phyloP scores from a whole-genome alignment of 2,329 filamentous ascomycete genomes.

The Geoglossum cookeanum region DNA sequence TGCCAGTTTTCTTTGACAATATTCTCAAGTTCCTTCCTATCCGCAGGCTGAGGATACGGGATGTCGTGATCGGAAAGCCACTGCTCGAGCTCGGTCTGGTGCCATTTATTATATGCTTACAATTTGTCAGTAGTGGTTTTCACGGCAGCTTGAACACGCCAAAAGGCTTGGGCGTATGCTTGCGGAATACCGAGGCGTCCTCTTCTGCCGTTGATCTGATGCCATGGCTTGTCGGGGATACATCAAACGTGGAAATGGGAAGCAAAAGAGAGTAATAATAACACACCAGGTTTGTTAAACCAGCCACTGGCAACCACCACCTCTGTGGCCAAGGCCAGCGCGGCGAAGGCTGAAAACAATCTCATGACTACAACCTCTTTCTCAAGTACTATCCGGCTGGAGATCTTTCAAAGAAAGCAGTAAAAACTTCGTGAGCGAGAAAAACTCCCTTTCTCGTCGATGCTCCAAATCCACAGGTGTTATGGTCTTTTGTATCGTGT shows the following conservation, averaged over 20 bases:
- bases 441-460: no score
- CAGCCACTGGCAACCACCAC: conserved; percentile 56
- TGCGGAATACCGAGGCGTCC: conserved; percentile 4
- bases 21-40: conserved; percentile 85
- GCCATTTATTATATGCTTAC: conserved; percentile 94
- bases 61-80: conserved; percentile 90
- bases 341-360: conserved; percentile 48
- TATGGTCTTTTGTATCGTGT: no score
- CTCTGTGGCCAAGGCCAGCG: conserved; percentile 53
- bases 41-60: conserved; percentile 72
- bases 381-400: neutral
- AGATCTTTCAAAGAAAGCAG: neutral
- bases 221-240: neutral
- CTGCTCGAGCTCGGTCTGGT: conserved; percentile 89
- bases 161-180: neutral
- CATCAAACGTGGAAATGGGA: neutral
- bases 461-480: no score
- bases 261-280: conserved; percentile 2
- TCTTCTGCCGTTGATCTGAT: neutral
- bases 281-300: conserved; percentile 71
- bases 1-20: conserved; percentile 88
- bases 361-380: neutral
- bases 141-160: conserved; percentile 8
- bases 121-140: conserved; percentile 9
- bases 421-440: conserved; percentile 13